Conservation (phyloP, 805 yeast species). For the Tetrapisispora iriomotensis region DNA sequence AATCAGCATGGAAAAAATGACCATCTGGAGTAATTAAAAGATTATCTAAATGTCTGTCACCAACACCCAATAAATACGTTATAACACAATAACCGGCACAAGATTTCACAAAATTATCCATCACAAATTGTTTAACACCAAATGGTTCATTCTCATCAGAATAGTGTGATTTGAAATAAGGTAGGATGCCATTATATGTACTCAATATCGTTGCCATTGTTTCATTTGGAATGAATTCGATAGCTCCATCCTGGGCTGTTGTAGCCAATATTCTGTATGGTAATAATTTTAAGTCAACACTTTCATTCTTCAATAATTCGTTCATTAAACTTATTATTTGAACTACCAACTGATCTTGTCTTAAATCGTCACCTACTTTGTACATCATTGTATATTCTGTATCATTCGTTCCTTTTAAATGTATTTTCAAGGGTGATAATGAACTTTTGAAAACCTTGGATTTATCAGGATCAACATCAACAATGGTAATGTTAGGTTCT, state of each 20-base stretch:
- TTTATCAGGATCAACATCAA: conserved; percentile 71
- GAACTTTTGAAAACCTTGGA: conserved; percentile 87
- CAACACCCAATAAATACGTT: conserved; percentile 89
- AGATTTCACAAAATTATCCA: conserved; percentile 91
- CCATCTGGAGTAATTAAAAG: conserved; percentile 73
- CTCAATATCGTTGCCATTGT: conserved; percentile 73
- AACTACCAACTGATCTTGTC: conserved; percentile 95
- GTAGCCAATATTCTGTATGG: conserved; percentile 90
- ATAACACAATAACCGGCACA: conserved; percentile 98
- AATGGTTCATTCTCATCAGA: conserved; percentile 37
- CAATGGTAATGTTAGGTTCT: conserved; percentile 66
- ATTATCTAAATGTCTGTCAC: conserved; percentile 94
- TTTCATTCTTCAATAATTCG: conserved; percentile 75
- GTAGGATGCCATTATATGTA: conserved; percentile 65
- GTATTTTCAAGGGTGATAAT: conserved; percentile 75
- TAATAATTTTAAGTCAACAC: conserved; percentile 74
- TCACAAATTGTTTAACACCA: conserved; percentile 40
- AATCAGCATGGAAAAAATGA: conserved; percentile 94
- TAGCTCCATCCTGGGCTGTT: conserved; percentile 82
- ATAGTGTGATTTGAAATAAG: conserved; percentile 57
- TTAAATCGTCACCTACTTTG: conserved; percentile 86
- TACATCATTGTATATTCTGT: conserved; percentile 71
- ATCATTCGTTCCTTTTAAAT: conserved; percentile 51
- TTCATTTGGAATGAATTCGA: conserved; percentile 89
- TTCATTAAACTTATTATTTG: conserved; percentile 91